Evolutionary conservation across 2,329 filamentous ascomycete genomes (phyloP).

Genomic region (Fusarium miscanthi): DNA sequence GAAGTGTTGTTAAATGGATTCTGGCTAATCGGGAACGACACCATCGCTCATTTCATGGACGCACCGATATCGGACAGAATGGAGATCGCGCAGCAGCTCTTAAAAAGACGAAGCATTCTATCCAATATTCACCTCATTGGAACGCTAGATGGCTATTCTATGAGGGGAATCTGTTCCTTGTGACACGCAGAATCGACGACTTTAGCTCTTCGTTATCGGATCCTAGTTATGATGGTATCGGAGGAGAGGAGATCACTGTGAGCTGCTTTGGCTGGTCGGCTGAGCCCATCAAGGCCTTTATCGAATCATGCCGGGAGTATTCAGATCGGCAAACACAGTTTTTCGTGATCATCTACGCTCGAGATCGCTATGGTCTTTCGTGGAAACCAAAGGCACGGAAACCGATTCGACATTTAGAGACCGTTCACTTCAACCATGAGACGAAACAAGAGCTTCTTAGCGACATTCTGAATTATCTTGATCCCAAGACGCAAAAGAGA

Average conservation of each 20-base stretch:
- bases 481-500: slow-evolving; percentile 61
- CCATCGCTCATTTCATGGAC: slow-evolving; percentile 57
- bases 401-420: slow-evolving; percentile 61
- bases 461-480: slow-evolving; percentile 65
- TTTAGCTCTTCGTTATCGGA: slow-evolving; percentile 53
- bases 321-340: slow-evolving; percentile 60
- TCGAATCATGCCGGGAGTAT: slow-evolving; percentile 60
- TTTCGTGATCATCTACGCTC: slow-evolving; percentile 61
- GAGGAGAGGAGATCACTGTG: slow-evolving; percentile 59
- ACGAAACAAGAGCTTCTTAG: slow-evolving; percentile 59
- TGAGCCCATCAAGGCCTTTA: slow-evolving; percentile 58
- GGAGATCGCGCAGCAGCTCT: slow-evolving; percentile 54
- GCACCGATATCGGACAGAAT: slow-evolving; percentile 52
- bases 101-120: slow-evolving; percentile 54
- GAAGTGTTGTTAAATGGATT: slow-evolving; percentile 59
- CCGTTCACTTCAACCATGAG: slow-evolving; percentile 61
- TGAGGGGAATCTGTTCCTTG: slow-evolving; percentile 57
- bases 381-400: slow-evolving; percentile 63
- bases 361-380: slow-evolving; percentile 57
- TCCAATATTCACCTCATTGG: slow-evolving; percentile 60
- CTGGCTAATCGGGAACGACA: slow-evolving; percentile 53
- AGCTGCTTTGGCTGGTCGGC: slow-evolving; percentile 64
- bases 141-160: slow-evolving; percentile 62
- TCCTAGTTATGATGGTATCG: slow-evolving; percentile 58
- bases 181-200: slow-evolving; percentile 55